Conservation (phyloP, 805 yeast species). For the Alloascoidea hylecoeti region DNA sequence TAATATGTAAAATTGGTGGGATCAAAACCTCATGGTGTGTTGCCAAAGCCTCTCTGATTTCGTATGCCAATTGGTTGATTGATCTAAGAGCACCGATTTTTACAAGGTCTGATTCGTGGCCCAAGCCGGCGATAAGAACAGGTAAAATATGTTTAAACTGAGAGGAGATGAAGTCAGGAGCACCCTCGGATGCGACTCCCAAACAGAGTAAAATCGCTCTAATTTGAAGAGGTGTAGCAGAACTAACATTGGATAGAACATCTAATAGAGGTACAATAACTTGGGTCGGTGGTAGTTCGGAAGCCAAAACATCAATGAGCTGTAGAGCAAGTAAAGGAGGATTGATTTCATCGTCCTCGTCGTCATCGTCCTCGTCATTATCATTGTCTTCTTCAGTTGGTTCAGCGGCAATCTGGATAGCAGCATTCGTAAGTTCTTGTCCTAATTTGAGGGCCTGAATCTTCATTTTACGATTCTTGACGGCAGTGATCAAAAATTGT, state of each 20-base stretch:
- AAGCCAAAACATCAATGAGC: constrained; percentile 62
- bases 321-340: constrained; percentile 71
- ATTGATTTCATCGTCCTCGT: constrained; percentile 82
- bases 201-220: constrained; percentile 78
- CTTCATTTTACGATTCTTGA: constrained; percentile 70
- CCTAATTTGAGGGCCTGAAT: constrained; percentile 73
- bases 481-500: constrained; percentile 69
- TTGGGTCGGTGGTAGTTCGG: constrained; percentile 86
- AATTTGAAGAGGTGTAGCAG: constrained; percentile 40
- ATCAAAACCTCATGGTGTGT: constrained; percentile 70
- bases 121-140: constrained; percentile 59
- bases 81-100: constrained; percentile 79
- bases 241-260: constrained; percentile 23
- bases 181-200: constrained; percentile 78
- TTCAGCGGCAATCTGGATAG: constrained; percentile 67
- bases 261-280: constrained; percentile 71
- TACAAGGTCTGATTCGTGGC: constrained; percentile 62
- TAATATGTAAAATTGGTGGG: constrained; percentile 76
- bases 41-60: constrained; percentile 75
- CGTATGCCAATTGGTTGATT: constrained; percentile 63
- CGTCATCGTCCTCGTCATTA: constrained; percentile 70
- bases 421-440: constrained; percentile 59
- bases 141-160: constrained; percentile 66
- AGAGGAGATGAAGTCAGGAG: constrained; percentile 80
- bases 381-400: constrained; percentile 61